Percentiles rank a stretch among this genome's conserved stretches.
phyloP scores from a whole-genome alignment of 2,329 filamentous ascomycete genomes.

The Xylariaceae sp. region DNA sequence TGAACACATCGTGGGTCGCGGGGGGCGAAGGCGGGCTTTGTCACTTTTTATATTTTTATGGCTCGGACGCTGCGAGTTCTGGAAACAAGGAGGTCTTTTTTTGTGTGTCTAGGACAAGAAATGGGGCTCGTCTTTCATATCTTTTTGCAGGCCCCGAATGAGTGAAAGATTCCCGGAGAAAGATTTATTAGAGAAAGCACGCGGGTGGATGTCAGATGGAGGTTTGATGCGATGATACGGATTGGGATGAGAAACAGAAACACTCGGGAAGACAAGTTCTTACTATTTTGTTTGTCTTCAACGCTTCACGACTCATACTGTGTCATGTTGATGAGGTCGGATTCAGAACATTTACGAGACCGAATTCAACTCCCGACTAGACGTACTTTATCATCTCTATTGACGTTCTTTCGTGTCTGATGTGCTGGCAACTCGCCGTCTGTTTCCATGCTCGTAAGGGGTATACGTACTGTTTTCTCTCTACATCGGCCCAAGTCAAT shows the following conservation, averaged over 20 bases:
- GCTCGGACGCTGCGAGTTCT: not conserved
- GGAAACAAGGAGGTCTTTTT: not conserved
- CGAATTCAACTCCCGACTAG: not conserved
- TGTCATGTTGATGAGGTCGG: not conserved
- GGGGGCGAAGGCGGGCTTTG: constrained; percentile 8
- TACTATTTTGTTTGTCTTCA: constrained; percentile 5
- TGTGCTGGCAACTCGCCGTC: too few species aligned
- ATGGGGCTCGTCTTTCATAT: constrained; percentile 22
- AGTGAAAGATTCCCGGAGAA: constrained; percentile 9
- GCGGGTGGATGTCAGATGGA: too few species aligned
- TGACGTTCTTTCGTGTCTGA: not conserved
- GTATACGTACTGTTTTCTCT: too few species aligned
- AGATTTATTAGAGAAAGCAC: constrained; percentile 7
- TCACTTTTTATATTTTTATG: constrained; percentile 19
- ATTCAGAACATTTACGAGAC: not conserved
- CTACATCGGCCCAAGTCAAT: too few species aligned
- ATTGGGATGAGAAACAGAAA: constrained; percentile 13
- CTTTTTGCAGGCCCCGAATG: not conserved
- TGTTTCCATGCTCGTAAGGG: too few species aligned
- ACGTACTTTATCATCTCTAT: not conserved
- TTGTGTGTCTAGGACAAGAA: constrained; percentile 23
- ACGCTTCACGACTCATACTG: constrained; percentile 2
- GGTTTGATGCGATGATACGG: constrained; percentile 2
- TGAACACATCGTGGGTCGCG: not conserved
- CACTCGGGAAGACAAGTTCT: not conserved